These are phyloP conservation scores for Diaporthe australafricana DNA, from an alignment of 2,329 filamentous ascomycete genomes.

Conservation along the genomic window DNA sequence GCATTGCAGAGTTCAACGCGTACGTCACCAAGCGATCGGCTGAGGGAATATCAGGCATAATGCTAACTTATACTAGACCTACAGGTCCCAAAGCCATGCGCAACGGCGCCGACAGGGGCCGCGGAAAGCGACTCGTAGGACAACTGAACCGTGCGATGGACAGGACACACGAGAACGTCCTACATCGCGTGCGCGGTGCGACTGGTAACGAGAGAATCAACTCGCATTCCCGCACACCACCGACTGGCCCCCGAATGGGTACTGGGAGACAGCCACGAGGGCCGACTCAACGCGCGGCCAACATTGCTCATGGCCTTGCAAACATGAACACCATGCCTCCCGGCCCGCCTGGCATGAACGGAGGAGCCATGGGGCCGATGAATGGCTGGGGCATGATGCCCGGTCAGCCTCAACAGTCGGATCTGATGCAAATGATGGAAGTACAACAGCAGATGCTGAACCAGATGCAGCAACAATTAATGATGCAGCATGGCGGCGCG, in stretches of 20 bases:
- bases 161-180: slow-evolving; percentile 76
- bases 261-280: slow-evolving; percentile 59
- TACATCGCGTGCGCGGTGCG: slow-evolving; percentile 83
- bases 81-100: slow-evolving; percentile 97
- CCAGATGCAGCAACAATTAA: slow-evolving; percentile 74
- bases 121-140: slow-evolving; percentile 86
- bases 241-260: slow-evolving; percentile 76
- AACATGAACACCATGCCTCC: slow-evolving; percentile 55
- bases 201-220: slow-evolving; percentile 84
- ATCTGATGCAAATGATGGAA: slow-evolving; percentile 82
- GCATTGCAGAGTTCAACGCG: slow-evolving; percentile 65
- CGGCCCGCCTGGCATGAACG: slow-evolving; percentile 51
- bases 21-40: slow-evolving; percentile 62
- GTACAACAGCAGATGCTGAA: slow-evolving; percentile 90
- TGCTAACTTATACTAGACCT: slow-evolving; percentile 72
- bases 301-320: slow-evolving; percentile 62
- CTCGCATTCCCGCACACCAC: slow-evolving; percentile 76
- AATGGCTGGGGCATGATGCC: slow-evolving; percentile 62
- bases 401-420: slow-evolving; percentile 58
- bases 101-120: slow-evolving; percentile 71
- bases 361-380: slow-evolving; percentile 55
- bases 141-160: slow-evolving; percentile 88
- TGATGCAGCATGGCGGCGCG: slow-evolving; percentile 62
- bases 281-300: slow-evolving; percentile 63
- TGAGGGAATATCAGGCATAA: slow-evolving; percentile 19